Conservation (phyloP, 257 asterid species). For the Schizonepeta tenuifolia region DNA sequence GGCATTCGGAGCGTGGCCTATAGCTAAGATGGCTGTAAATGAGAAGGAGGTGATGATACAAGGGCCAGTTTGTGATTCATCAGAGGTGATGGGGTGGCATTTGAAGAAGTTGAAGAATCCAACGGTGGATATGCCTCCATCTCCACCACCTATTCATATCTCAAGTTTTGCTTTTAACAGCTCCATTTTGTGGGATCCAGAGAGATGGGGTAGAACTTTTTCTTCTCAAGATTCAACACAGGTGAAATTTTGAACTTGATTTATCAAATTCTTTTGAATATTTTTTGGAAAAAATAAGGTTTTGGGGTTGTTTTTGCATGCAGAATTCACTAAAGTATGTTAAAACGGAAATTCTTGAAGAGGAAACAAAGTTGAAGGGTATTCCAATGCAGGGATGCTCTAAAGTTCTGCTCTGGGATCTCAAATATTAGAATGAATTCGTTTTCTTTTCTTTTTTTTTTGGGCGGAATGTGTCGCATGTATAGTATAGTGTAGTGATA, state of each 20-base stretch:
- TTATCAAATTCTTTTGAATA: not conserved
- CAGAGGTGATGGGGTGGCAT: constrained; percentile 88
- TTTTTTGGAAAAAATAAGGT: not conserved
- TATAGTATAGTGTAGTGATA: not conserved
- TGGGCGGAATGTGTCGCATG: no score
- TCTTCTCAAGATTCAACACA: constrained; percentile 72
- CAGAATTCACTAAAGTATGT: constrained; percentile 79
- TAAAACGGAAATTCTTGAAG: constrained; percentile 77
- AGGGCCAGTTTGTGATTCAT: constrained; percentile 55
- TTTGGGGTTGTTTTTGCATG: not conserved
- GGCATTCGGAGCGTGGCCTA: constrained; percentile 38
- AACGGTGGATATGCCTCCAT: constrained; percentile 28
- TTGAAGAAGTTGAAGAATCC: constrained; percentile 58
- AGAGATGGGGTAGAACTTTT: constrained; percentile 94
- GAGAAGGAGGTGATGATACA: constrained; percentile 30
- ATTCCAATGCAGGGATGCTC: constrained; percentile 74
- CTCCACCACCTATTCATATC: constrained; percentile 61
- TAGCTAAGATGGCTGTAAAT: constrained; percentile 28
- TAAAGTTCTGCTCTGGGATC: constrained; percentile 68
- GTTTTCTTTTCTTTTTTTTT: no score
- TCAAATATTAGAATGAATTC: no score
- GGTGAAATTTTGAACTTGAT: constrained; percentile 40
- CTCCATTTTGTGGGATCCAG: constrained; percentile 97
- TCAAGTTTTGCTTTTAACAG: constrained; percentile 86
- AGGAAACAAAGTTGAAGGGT: constrained; percentile 75